Conservation (phyloP, 306 rosid genomes). For the Vigna trinervia region DNA sequence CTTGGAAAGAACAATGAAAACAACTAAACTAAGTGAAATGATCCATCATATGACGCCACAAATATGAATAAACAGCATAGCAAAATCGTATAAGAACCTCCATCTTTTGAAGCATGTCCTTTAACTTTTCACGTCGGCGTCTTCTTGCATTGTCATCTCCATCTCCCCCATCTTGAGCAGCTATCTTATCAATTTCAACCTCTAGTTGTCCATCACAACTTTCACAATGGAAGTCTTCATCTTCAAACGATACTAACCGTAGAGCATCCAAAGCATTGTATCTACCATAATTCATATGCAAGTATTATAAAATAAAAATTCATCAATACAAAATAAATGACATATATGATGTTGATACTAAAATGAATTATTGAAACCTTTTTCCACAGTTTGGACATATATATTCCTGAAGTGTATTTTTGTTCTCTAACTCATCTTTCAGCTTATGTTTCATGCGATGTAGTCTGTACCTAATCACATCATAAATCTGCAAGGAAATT, state of each 20-base stretch:
- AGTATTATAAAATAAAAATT: slow-evolving; percentile 35
- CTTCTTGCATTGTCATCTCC: slow-evolving; percentile 88
- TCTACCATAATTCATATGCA: slow-evolving; percentile 50
- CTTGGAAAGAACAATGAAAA: slow-evolving; percentile 29
- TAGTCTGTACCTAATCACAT: slow-evolving; percentile 92
- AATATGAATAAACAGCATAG: slow-evolving; percentile 30
- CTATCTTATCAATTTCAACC: slow-evolving; percentile 91
- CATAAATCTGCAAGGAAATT: slow-evolving; percentile 72
- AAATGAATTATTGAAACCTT: slow-evolving; percentile 62
- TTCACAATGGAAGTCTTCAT: slow-evolving; percentile 90
- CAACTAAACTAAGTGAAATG: slow-evolving; percentile 24
- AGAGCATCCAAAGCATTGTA: slow-evolving; percentile 93
- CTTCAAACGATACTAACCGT: slow-evolving; percentile 85
- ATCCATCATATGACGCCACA: slow-evolving; percentile 12
- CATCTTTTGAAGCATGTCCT: slow-evolving; percentile 89
- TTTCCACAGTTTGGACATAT: slow-evolving; percentile 85
- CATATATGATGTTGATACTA: slow-evolving; percentile 12
- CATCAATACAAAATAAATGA: slow-evolving; percentile 23
- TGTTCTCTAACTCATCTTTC: slow-evolving; percentile 98
- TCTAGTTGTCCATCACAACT: slow-evolving; percentile 86
- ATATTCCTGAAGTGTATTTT: slow-evolving; percentile 90
- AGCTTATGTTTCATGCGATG: slow-evolving; percentile 95
- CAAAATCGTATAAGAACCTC: slow-evolving; percentile 59
- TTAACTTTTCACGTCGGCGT: slow-evolving; percentile 82
- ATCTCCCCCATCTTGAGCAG: slow-evolving; percentile 86